Evolutionary conservation across 208 protist species (phyloP).

Genomic region (Strigomonas culicis): DNA sequence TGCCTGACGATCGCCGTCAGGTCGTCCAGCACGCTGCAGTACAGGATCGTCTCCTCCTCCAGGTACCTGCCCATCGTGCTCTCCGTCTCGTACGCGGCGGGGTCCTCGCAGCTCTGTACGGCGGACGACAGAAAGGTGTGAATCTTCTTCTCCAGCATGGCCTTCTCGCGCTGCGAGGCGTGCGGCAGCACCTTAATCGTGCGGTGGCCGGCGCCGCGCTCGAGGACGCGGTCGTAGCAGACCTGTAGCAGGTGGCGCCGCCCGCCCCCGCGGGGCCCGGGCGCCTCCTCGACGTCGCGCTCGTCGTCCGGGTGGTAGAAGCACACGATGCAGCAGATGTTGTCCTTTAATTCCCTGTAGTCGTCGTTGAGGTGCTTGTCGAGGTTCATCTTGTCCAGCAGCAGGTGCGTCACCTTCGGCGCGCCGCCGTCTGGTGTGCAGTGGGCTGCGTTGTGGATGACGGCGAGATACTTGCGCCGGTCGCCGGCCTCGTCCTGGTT

Average conservation of each 20-base stretch:
- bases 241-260: conserved; percentile 23
- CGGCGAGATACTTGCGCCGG: conserved; percentile 29
- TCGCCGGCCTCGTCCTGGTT: conserved; percentile 67
- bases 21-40: conserved; percentile 31
- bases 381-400: conserved; percentile 80
- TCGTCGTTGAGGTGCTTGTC: conserved; percentile 41
- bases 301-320: conserved; percentile 51
- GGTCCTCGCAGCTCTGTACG: conserved; percentile 21
- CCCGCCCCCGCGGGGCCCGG: too few relatives aligned
- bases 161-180: conserved; percentile 8
- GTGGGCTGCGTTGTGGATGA: conserved; percentile 16
- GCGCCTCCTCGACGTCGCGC: too few relatives aligned
- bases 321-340: conserved; percentile 27
- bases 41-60: conserved; percentile 18
- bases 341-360: conserved; percentile 25
- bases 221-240: conserved; percentile 33
- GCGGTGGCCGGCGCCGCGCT: conserved; percentile 41
- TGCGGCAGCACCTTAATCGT: conserved; percentile 25
- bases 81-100: conserved; percentile 6
- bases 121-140: conserved; percentile 27
- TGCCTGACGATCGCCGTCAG: conserved; percentile 19
- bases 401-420: conserved; percentile 32
- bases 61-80: neutral
- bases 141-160: conserved; percentile 16
- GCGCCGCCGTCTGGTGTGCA: conserved; percentile 17